Evolutionary conservation across 2,329 filamentous ascomycete species (phyloP), one percentile per base, ranked within the genome.

Genomic region (Geoglossum cookeanum): DNA sequence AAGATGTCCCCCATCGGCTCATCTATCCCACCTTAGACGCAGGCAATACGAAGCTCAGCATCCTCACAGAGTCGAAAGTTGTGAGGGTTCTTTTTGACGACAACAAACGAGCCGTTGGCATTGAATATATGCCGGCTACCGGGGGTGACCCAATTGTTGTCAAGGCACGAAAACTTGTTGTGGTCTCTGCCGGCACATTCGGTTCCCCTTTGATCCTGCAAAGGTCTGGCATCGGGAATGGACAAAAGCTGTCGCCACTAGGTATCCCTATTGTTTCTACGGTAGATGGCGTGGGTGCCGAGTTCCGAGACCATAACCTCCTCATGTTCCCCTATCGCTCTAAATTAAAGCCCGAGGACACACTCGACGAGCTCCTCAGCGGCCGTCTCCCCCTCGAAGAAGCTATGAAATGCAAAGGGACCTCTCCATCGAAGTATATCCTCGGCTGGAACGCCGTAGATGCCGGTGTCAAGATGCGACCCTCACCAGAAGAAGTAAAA

Each of bases 371-470:
- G 0, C 69, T 81, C 6, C 63, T 77, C 0, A 71, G 71, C 32
- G 76, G 77, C 3, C 70, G 74, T 0, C 67, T 72, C 1, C 70
- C 75, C 33, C 69, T 74, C 3, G 64, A 68, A 1, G 68, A 73
- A 52, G 68, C 77, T 17, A 67, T 79, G 4, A 65, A 68, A 53
- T 66, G 70, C 29, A 74, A 75, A 11, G 71, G 78, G 7, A 8
- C 27, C 22, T 35, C 22, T 57, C 68, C 74, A 11, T 66, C 47
- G 37, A 60, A 62, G 51, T 57, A 63, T 39, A 65, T 76, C 2
- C 65, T 82, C 1, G 77, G 78, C 4, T 81, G 77, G 74, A 83
- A 82, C 58, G 71, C 66, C 0, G 71, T 78, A 59, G 80, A 83
- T 59, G 68, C 76, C n/a, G 69, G 70, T 2, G 71, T 71, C 55